Conservation (phyloP, 306 rosid genomes). For the Ammopiptanthus mongolicus region DNA sequence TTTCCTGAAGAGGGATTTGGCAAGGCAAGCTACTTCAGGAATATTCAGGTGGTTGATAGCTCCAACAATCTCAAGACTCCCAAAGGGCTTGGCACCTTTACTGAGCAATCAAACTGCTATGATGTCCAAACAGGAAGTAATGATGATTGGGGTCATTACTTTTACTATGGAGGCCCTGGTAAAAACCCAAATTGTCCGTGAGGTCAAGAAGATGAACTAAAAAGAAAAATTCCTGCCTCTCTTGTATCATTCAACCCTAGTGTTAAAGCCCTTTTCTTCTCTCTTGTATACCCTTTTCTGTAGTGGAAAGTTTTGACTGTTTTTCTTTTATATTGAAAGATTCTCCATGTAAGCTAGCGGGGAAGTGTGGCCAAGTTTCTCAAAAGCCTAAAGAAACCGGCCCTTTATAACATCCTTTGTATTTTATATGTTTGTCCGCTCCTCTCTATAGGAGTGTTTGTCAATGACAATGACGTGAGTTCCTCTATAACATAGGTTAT, state of each 20-base stretch:
- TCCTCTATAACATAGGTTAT: neutral
- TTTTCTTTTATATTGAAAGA: conserved; percentile 35
- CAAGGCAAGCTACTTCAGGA: conserved; percentile 85
- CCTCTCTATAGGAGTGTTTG: conserved; percentile 59
- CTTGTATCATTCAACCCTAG: conserved; percentile 56
- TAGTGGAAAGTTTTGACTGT: conserved; percentile 87
- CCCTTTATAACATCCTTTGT: conserved; percentile 43
- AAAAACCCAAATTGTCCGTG: conserved; percentile 73
- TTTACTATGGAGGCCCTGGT: conserved; percentile 99
- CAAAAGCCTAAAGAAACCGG: conserved; percentile 56
- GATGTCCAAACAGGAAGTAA: conserved; percentile 93
- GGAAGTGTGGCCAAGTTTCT: conserved; percentile 72
- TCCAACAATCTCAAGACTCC: conserved; percentile 95
- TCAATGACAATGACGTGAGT: conserved; percentile 34
- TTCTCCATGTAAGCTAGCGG: conserved; percentile 66
- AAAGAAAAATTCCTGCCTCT: conserved; percentile 2
- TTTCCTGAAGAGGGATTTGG: conserved; percentile 97
- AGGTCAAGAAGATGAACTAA: neutral
- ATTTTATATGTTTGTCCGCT: conserved; percentile 63
- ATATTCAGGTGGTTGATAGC: conserved; percentile 85
- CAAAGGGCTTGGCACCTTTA: conserved; percentile 76
- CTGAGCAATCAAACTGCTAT: conserved; percentile 87
- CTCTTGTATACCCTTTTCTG: conserved; percentile 45
- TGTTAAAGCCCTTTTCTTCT: conserved; percentile 22
- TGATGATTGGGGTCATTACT: conserved; percentile 98